Evolutionary conservation across 208 protist genomes (phyloP).

Genomic region (Trypanosoma theileri): DNA sequence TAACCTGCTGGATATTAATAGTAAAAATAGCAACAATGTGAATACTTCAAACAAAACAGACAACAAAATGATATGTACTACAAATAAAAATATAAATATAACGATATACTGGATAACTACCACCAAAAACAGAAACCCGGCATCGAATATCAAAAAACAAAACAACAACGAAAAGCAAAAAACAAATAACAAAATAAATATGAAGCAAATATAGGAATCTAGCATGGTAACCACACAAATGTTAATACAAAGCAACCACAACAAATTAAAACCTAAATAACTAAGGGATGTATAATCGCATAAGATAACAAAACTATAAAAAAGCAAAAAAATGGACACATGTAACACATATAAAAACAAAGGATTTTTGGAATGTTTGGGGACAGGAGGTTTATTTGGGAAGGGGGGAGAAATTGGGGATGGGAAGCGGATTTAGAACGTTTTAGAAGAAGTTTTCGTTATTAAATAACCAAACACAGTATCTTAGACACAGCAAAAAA

Average conservation of each 20-base stretch:
- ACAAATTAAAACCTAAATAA: constrained; percentile 73
- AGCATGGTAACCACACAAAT: constrained; percentile 56
- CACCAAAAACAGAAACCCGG: constrained; percentile 85
- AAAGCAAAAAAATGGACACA: constrained; percentile 80
- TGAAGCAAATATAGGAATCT: constrained; percentile 86
- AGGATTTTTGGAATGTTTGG: constrained; percentile 27
- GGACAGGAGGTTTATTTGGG: constrained; percentile 56
- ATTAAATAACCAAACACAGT: constrained; percentile 59
- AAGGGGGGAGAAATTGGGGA: constrained; percentile 38
- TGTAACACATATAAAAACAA: constrained; percentile 87
- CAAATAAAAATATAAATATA: constrained; percentile 82
- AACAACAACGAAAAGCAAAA: constrained; percentile 79
- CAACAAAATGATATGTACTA: constrained; percentile 80
- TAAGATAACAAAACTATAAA: constrained; percentile 90
- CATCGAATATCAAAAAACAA: constrained; percentile 82
- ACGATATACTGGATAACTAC: constrained; percentile 83
- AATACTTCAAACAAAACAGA: constrained; percentile 87
- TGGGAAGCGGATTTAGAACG: constrained; percentile 41
- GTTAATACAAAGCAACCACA: constrained; percentile 75
- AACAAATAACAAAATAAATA: constrained; percentile 80
- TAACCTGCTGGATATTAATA: constrained; percentile 81
- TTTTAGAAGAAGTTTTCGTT: constrained; percentile 30
- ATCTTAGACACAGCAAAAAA: constrained; percentile 69
- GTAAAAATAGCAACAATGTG: constrained; percentile 80
- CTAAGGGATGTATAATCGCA: constrained; percentile 66